Evolutionary conservation across 2,329 filamentous ascomycete species (phyloP).

Genomic region (Penicillium brasilianum): DNA sequence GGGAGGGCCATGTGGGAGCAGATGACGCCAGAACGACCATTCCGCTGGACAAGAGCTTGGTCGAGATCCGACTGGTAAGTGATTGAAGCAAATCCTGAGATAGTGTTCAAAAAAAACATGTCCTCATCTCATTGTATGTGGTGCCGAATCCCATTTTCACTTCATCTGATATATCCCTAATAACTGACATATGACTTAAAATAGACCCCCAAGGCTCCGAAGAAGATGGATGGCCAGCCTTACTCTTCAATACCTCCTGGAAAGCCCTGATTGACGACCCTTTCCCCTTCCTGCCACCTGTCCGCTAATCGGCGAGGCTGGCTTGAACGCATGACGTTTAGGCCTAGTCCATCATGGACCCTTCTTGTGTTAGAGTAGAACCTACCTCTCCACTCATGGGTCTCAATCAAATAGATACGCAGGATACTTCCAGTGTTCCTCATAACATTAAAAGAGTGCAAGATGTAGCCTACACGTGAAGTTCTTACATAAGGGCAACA

Average conservation of each 20-base stretch:
- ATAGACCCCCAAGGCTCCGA: neutral
- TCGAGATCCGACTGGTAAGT: conserved; percentile 41
- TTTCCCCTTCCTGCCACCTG: neutral
- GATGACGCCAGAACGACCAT: conserved; percentile 16
- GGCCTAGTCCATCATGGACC: neutral
- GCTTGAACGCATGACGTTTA: neutral
- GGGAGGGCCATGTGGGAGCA: neutral
- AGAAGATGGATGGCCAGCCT: neutral
- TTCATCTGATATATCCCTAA: neutral
- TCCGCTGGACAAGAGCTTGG: conserved; percentile 29
- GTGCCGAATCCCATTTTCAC: neutral
- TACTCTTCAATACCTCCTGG: neutral
- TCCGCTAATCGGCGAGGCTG: neutral
- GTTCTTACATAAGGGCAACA: neutral
- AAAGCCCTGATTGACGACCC: neutral
- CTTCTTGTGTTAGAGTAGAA: neutral
- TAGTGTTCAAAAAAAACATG: neutral
- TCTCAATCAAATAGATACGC: neutral
- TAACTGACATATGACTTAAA: neutral
- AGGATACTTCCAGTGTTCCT: neutral
- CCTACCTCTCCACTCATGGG: neutral
- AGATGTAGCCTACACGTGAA: neutral
- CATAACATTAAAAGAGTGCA: neutral
- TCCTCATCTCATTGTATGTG: neutral
- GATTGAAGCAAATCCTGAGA: conserved; percentile 21